phyloP scores from a whole-genome alignment of 2,329 filamentous ascomycete genomes.

The Purpureocillium takamizusanense region DNA sequence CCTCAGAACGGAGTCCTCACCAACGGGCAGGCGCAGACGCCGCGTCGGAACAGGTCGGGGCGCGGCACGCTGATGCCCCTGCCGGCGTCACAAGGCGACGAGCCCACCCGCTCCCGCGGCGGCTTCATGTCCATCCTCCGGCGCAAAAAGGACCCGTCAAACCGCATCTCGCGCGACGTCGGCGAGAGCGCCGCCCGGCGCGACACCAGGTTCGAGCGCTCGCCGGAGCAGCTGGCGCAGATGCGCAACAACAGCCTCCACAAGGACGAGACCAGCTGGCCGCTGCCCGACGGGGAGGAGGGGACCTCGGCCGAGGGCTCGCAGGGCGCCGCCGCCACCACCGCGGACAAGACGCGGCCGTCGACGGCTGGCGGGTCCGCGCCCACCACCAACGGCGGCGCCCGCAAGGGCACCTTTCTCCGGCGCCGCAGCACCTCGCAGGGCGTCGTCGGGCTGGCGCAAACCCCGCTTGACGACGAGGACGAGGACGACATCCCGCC shows the following conservation, averaged over 20 bases:
- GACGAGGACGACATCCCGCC: constrained; percentile 7
- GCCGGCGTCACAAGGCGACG: constrained; percentile 5
- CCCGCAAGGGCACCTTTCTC: constrained; percentile 19
- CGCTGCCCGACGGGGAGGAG: constrained; percentile 20
- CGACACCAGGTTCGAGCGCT: constrained; percentile 54
- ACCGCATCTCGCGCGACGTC: constrained; percentile 45
- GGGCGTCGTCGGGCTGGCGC: constrained; percentile 13
- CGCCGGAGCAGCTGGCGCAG: constrained; percentile 39
- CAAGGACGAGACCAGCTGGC: constrained; percentile 22
- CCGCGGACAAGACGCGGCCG: constrained; percentile 19
- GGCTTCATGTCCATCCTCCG: constrained; percentile 54
- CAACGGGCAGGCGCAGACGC: constrained; percentile 13
- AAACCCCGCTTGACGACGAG: constrained; percentile 2
- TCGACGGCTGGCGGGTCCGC: constrained; percentile 22
- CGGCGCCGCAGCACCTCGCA: constrained; percentile 29
- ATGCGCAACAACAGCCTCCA: constrained; percentile 28
- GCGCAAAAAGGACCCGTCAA: constrained; percentile 44
- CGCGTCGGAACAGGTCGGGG: constrained; percentile 33
- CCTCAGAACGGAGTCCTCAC: constrained; percentile 6
- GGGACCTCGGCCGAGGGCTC: constrained; percentile 15
- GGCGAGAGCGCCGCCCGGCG: constrained; percentile 50
- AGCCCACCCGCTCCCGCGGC: constrained; percentile 22
- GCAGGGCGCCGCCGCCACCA: constrained; percentile 1
- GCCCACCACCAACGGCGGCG: background rate
- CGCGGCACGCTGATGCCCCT: constrained; percentile 23